These are phyloP conservation scores for Epicoccum nigrum DNA, from an alignment of 2,329 filamentous ascomycete species.

Conservation along the genomic window DNA sequence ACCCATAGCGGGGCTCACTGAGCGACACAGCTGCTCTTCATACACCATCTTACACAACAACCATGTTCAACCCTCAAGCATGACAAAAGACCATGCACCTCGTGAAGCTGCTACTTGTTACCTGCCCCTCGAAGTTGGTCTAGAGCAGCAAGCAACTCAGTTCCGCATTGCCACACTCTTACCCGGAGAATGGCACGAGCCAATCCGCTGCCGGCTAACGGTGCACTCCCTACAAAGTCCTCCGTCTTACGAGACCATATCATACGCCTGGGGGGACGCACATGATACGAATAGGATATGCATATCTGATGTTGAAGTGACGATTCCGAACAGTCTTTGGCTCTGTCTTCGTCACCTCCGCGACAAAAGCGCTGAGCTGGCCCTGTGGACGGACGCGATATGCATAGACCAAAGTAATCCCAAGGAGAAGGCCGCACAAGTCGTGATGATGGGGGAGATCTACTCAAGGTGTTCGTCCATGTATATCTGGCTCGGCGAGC, in stretches of 20 bases:
- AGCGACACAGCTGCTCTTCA: background rate
- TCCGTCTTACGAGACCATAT: background rate
- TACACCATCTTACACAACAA: background rate
- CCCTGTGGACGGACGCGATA: slow-evolving; percentile 17
- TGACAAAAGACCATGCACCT: background rate
- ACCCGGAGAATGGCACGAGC: background rate
- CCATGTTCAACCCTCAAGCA: background rate
- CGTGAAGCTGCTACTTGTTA: background rate
- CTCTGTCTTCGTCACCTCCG: background rate
- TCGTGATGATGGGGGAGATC: slow-evolving; percentile 13
- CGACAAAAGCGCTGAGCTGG: background rate
- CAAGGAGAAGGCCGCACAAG: slow-evolving; percentile 13
- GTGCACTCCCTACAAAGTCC: background rate
- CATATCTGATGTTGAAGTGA: background rate
- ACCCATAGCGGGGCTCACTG: background rate
- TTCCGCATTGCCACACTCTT: background rate
- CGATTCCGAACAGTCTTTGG: background rate
- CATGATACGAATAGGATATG: background rate
- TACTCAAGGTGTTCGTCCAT: slow-evolving; percentile 5
- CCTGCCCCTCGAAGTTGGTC: background rate
- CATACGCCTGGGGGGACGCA: slow-evolving; percentile 5
- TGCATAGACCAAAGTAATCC: slow-evolving; percentile 18
- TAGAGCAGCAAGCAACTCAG: background rate
- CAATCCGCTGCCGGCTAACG: background rate
- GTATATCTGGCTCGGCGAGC: slow-evolving; percentile 24